Evolutionary conservation across 2,329 filamentous ascomycete species (phyloP).

Genomic region (Fusarium compactum): DNA sequence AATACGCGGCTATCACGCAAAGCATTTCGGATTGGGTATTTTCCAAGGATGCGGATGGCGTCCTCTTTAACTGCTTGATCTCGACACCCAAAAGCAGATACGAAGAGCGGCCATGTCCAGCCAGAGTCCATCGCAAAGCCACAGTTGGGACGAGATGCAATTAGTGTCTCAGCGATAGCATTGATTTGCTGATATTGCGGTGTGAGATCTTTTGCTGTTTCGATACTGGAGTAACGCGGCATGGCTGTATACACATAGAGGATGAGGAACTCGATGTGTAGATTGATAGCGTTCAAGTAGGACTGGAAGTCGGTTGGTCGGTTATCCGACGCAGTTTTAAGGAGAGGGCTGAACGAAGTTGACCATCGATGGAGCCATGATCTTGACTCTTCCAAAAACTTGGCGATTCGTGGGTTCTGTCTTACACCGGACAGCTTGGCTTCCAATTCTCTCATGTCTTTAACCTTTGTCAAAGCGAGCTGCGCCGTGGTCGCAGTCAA

Average conservation of each 20-base stretch:
- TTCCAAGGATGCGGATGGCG: conserved; percentile 55
- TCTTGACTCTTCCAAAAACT: conserved; percentile 53
- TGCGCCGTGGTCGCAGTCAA: conserved; percentile 50
- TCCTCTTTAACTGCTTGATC: conserved; percentile 55
- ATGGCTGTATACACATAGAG: conserved; percentile 55
- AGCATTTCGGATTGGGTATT: conserved; percentile 58
- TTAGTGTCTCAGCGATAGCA: conserved; percentile 53
- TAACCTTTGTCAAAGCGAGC: conserved; percentile 48
- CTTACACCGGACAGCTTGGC: conserved; percentile 50
- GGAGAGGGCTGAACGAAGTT: conserved; percentile 54
- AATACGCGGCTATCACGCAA: conserved; percentile 58
- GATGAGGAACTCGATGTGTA: conserved; percentile 59
- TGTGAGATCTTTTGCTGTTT: conserved; percentile 54
- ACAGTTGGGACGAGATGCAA: conserved; percentile 53
- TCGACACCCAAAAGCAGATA: conserved; percentile 57
- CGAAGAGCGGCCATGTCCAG: conserved; percentile 59
- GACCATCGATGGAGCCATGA: conserved; percentile 57
- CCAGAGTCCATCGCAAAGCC: conserved; percentile 61
- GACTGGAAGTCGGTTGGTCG: conserved; percentile 36
- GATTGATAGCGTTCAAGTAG: conserved; percentile 55
- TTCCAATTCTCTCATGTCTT: conserved; percentile 47
- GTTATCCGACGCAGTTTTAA: conserved; percentile 45
- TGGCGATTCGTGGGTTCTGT: conserved; percentile 47
- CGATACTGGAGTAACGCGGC: conserved; percentile 54
- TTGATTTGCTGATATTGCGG: conserved; percentile 59